Evolutionary conservation across 2,329 filamentous ascomycete species (phyloP), one percentile per base, ranked within the genome.

Genomic region (Capronia epimyces): DNA sequence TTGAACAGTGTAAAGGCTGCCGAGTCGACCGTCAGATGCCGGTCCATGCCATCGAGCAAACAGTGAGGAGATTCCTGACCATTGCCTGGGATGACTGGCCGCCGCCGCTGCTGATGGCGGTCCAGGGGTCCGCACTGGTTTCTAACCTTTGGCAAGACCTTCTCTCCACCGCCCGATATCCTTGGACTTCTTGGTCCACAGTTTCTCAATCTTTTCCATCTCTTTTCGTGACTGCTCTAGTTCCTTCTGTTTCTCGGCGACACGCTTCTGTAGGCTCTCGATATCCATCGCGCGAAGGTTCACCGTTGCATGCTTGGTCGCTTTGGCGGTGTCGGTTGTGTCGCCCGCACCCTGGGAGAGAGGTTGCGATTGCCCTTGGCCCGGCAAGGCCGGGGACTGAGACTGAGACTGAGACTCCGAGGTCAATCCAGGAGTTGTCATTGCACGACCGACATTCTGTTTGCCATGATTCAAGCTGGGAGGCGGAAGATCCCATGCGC

Each of bases 201-300:
- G 70, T 60, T 74, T 74, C 55, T 74, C 71, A 29, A 71, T 62
- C 3, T 63, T 51, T 48, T 74, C 75, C 61, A 89, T 82, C 53
- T 91, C 83, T 59, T 77, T 76, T 66, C 83, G 82, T 59, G 90
- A 78, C 8, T 74, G 73, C 58, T 89, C 84, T 70, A 89, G 83
- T 66, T 91, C 85, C 46, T 82, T 79, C 22, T 72, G 69, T 3
- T 70, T 70, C 40, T 66, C 66, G 37, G 65, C 58, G 10, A 71
- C 65, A 44, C 72, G 69, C 12, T 64, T 59, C 34, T 66, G 64
- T 20, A 74, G 59, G 31, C 71, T 67, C 27, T 70, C 67, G 29
- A 67, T 64, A 13, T 70, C 68, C 65, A 74, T 67, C 4, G 64
- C 69, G 21, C 69, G 66, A 8, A 74, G 49, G 43, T 61, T 58